phyloP scores from a whole-genome alignment of 805 yeast species.

The Yamadazyma scolyti region DNA sequence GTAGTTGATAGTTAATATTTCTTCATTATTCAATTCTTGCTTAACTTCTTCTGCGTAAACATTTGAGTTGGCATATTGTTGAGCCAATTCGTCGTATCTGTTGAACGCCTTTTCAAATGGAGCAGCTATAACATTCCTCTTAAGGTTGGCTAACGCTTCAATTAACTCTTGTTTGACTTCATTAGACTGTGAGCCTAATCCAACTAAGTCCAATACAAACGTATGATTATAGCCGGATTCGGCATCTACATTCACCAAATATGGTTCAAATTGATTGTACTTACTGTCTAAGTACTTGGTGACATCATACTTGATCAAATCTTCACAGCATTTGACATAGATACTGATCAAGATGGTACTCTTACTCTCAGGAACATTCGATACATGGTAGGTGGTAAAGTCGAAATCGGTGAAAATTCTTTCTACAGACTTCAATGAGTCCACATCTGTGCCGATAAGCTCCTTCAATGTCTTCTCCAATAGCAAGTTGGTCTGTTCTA shows the following conservation, averaged over 20 bases:
- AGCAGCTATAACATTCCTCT: conserved; percentile 86
- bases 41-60: conserved; percentile 43
- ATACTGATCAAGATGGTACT: conserved; percentile 62
- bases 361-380: conserved; percentile 74
- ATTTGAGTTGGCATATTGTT: conserved; percentile 38
- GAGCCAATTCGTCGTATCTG: conserved; percentile 68
- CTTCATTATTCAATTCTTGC: conserved; percentile 45
- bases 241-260: conserved; percentile 30
- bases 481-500: conserved; percentile 80
- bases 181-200: conserved; percentile 28
- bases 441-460: conserved; percentile 51
- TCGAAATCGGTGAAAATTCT: conserved; percentile 93
- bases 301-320: conserved; percentile 66
- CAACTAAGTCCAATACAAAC: conserved; percentile 57
- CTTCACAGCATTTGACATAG: conserved; percentile 73
- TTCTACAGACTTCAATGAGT: conserved; percentile 53
- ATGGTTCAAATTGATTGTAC: conserved; percentile 36
- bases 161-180: conserved; percentile 53
- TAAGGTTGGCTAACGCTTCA: conserved; percentile 65
- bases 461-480: conserved; percentile 78
- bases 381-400: conserved; percentile 88
- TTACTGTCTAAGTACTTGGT: conserved; percentile 48
- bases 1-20: conserved; percentile 70
- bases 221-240: conserved; percentile 86
- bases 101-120: conserved; percentile 86